Base-by-base conservation (phyloP, 306 rosid genomes). In the Rosa rugosa region DNA sequence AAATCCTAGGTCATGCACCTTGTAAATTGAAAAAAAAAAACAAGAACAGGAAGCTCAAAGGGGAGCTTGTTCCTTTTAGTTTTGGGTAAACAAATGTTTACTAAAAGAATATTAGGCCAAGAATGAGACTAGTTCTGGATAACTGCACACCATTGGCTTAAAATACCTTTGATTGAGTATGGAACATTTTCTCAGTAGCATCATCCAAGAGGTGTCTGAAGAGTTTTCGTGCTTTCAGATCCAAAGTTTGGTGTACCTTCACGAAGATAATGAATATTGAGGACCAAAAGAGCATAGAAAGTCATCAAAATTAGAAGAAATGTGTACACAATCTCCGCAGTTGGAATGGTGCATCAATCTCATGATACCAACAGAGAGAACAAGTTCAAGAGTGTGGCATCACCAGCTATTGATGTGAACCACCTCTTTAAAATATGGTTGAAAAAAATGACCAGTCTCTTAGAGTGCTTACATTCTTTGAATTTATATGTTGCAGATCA, bases 171-270 rank as follows among this genome's bases (percentile, higher is more conserved):
- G 80, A 86, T 42, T 57, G 85, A 60, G 86, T 72, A 81, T 79
- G 86, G 12, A 79, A 74, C 77, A 89, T 78, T 86, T 77, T 63
- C 13, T 86, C 85, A 71, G 87, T 78, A 34, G 93, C 87, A 59
- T 79, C 85, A 81, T 91, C 98, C 17, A 91, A 84, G 78, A 93
- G 80, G 80, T 69, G 72, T 82, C 85, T 93, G 71, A 93, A 80
- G 6, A 93, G 79, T 27, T 71, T 69, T 72, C 68, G 82, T 60
- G 92, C 94, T 62, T 82, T 82, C 76, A 67, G 87, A 82, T 84
- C 81, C 84, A 89, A 82, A 75, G 42, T 71, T 8, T 70, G 71
- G 41, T 41, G 67, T 22, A 62, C 71, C 79, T 75, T 75, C 41
- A 59, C 17, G 56, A 75, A 75, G 2, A 62, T 45, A 46, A 31